phyloP scores from a whole-genome alignment of 2,329 filamentous ascomycete species.

The Fusarium sp. region DNA sequence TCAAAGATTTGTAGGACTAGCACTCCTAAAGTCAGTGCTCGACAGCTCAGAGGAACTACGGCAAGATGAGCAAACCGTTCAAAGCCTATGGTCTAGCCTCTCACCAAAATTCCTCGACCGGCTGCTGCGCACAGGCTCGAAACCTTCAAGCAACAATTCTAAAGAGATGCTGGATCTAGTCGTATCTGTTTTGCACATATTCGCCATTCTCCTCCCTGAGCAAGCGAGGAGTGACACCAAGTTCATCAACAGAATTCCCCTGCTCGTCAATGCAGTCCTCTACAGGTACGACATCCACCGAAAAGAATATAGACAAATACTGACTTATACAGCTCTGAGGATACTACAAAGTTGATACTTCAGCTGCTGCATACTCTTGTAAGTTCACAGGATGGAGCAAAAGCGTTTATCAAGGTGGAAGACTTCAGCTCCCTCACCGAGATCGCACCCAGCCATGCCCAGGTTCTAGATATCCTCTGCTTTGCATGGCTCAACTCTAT shows the following conservation, averaged over 20 bases:
- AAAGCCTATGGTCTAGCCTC: constrained; percentile 71
- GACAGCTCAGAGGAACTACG: constrained; percentile 71
- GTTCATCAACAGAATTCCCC: constrained; percentile 67
- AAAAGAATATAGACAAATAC: not conserved
- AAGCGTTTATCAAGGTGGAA: constrained; percentile 62
- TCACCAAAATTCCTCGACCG: constrained; percentile 76
- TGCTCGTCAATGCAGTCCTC: constrained; percentile 67
- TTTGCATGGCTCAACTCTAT: constrained; percentile 70
- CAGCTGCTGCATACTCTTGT: constrained; percentile 71
- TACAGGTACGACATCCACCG: constrained; percentile 61
- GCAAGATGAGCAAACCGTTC: constrained; percentile 62
- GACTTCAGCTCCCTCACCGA: constrained; percentile 71
- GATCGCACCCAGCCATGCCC: constrained; percentile 67
- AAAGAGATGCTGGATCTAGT: constrained; percentile 75
- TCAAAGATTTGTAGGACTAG: constrained; percentile 76
- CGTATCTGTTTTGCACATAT: constrained; percentile 74
- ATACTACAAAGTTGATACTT: constrained; percentile 68
- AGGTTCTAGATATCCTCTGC: constrained; percentile 69
- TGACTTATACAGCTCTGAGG: constrained; percentile 60
- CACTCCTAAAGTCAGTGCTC: constrained; percentile 75
- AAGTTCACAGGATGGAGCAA: constrained; percentile 65
- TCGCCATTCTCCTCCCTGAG: constrained; percentile 70
- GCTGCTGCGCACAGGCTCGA: constrained; percentile 69
- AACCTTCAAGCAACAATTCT: constrained; percentile 60
- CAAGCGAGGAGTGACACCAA: constrained; percentile 60